Conservation (phyloP, 2,329 filamentous ascomycete species). For the Phaeosphaeriaceae sp. region DNA sequence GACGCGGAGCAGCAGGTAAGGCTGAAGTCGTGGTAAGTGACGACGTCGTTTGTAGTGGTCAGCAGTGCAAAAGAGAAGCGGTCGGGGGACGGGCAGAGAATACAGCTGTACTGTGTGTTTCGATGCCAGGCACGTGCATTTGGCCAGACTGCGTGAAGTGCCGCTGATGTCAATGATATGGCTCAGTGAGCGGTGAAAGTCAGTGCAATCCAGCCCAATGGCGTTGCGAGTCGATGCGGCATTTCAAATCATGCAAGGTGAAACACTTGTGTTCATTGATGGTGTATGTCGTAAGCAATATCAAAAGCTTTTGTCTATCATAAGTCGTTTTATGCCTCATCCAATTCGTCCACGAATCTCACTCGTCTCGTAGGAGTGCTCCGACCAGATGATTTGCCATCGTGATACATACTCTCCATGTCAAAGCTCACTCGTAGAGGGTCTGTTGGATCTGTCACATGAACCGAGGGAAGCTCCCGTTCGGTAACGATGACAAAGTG, state of each 20-base stretch:
- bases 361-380: background rate
- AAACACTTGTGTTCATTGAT: background rate
- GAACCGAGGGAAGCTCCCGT: background rate
- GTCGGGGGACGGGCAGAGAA: background rate
- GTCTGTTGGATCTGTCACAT: background rate
- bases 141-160: too few relatives aligned
- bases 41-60: background rate
- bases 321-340: conserved; percentile 1
- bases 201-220: background rate
- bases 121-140: too few relatives aligned
- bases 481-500: background rate
- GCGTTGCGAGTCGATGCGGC: background rate
- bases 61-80: background rate
- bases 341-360: background rate
- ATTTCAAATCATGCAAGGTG: background rate
- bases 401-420: background rate
- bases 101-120: too few relatives aligned
- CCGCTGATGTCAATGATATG: too few relatives aligned
- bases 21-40: background rate
- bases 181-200: too few relatives aligned
- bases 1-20: background rate
- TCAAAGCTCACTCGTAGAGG: background rate
- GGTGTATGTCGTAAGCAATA: background rate
- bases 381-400: background rate
- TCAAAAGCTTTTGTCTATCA: conserved; percentile 5